Base-by-base conservation (phyloP, 2,329 filamentous ascomycete genomes). In the Curvularia verruculosa region DNA sequence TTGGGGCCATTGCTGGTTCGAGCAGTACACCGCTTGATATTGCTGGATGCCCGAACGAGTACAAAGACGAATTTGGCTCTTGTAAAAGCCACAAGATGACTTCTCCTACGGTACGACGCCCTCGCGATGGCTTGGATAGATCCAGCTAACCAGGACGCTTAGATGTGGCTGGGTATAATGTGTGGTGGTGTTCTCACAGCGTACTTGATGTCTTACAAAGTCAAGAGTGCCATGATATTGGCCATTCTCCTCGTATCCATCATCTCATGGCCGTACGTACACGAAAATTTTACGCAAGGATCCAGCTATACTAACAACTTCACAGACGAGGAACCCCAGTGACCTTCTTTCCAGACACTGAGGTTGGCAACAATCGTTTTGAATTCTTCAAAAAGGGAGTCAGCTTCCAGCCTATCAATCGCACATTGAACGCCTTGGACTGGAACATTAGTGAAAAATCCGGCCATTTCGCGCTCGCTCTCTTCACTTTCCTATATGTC, bases 401-500 rank as follows among this genome's bases (percentile, higher is more conserved):
- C 29, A 85, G 86, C 28, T 95, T 96, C 78, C 90, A 93, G 71
- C 84, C 86, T 9, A 94, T 96, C 70, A 73, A 83, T 59, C 82
- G 85, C 39, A 89, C 85, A 1, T 82, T 96, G 10, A 85, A 84
- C 43, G 89, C 87, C 1, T 87, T 92, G 70, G 82, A 92, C 55
- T 96, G 90, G 88, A 79, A 89, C 64, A 80, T 96, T 21, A 75
- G 81, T 3, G 80, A 81, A 6, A 85, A 89, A 49, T 86, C 89
- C 10, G 85, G 85, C 3, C 88, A 95, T 66, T 96, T 96, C 68
- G 89, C 87, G 15, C 82, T 95, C 49, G 92, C 92, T 0, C 85
- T 96, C 52, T 88, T 96, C 74, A 96, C 92, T 1, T 96, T 96
- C 50, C 79, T 96, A n/a, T 96, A 96, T 67, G 91, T 96, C 64